Base-by-base conservation (phyloP, 441 rosid species). In the Gossypium armourianum region DNA sequence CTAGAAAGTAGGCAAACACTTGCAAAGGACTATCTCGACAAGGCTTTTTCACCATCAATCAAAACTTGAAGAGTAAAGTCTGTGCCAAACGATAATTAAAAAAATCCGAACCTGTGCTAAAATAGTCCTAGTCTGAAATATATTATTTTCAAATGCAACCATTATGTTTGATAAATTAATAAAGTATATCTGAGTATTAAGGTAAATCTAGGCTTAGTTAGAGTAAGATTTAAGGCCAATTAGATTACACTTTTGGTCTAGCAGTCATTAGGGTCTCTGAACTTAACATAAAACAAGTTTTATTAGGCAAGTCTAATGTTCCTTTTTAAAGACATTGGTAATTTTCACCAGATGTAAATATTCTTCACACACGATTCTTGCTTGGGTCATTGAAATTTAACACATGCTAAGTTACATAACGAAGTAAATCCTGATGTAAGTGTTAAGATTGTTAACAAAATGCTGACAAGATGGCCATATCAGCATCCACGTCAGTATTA, bases 101-200 rank as follows among this genome's bases (percentile, higher is more conserved):
- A 56, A 28, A 28, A 28, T 26, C 43, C 2, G 0, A 32, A 59
- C 43, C 20, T 13, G 40, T 4, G 8, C 29, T 1, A 16, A 28
- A 59, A 59, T 24, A 28, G 5, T 28, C 5, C 12, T 1, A 57
- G 2, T 57, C 36, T 23, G 13, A 23, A 4, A 56, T n/a, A 9
- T n/a, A 20, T 26, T 26, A 26, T 24, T 24, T 58, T 58, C 40
- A 32, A n/a, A n/a, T 59, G 16, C 43, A 13, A 40, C 68, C 12
- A 8, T 43, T 43, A 43, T 2, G 54, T 63, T 63, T 5, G 28
- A 40, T 20, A 47, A 62, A 62, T 10, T 63, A 19, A 63, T 52
- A 40, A 63, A 63, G 17, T 43, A 63, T 17, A 63, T 63, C 68
- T 12, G 68, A 45, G 55, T 32, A 9, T 15, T 60, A 45, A 60